Evolutionary conservation across 768 basidiomycete genomes (phyloP).

Genomic region (Psilocybe subaeruginosa): DNA sequence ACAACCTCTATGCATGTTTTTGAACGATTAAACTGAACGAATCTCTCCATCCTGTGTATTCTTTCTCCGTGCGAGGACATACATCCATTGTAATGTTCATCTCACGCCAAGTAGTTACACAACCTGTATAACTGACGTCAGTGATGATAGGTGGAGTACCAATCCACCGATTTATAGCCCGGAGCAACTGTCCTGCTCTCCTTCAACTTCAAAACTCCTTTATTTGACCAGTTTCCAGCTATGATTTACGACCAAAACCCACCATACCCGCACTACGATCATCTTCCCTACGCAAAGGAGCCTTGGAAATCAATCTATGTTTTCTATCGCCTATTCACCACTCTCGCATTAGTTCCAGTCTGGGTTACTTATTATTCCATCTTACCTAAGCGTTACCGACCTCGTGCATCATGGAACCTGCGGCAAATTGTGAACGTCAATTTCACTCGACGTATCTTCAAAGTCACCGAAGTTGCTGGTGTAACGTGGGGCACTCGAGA

Average conservation of each 20-base stretch:
- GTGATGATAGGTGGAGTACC: not conserved
- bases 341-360: slow-evolving; percentile 46
- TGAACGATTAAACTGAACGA: not conserved
- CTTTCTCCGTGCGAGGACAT: not conserved
- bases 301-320: slow-evolving; percentile 52
- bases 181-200: not conserved
- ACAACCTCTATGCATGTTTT: too few relatives aligned
- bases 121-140: not conserved
- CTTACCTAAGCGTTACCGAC: slow-evolving; percentile 44
- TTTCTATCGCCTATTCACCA: slow-evolving; percentile 48
- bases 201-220: too few relatives aligned
- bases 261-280: slow-evolving; percentile 43
- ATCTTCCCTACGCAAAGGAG: slow-evolving; percentile 46
- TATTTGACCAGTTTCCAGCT: not conserved
- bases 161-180: not conserved
- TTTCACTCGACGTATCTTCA: slow-evolving; percentile 54
- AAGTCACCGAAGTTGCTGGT: slow-evolving; percentile 57
- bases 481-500: slow-evolving; percentile 57
- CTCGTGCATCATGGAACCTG: slow-evolving; percentile 53
- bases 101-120: not conserved
- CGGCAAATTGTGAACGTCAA: slow-evolving; percentile 52
- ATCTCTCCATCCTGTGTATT: not conserved
- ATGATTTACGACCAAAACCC: slow-evolving; percentile 32
- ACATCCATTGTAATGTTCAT: not conserved
- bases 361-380: slow-evolving; percentile 49